Evolutionary conservation across 495 filamentous ascomycete genomes (phyloP), one percentile per base, ranked within the genome.

Genomic region (Trichoderma virens): DNA sequence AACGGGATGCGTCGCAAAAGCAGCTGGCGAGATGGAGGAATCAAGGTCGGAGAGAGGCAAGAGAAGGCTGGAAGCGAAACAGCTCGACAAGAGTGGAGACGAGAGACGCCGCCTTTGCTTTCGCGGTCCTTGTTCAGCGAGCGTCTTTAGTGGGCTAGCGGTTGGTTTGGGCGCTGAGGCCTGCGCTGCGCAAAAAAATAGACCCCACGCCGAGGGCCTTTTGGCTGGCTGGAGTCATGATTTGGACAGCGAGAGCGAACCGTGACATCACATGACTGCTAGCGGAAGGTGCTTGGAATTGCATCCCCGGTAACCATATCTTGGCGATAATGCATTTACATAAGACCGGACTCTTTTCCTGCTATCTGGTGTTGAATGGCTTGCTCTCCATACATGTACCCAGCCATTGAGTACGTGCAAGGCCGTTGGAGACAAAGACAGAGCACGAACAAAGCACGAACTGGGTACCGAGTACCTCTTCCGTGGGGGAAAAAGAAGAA

Each of bases 241-340:
- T 56, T 56, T 56, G 51, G 27, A 56, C 51, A 56, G 51, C 51
- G 51, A 56, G 13, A 28, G 25, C 3, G 6, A 13, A 35, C 2
- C 51, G 51, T 56, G 51, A 56, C 51, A 56, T 56, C 51, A 56
- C 51, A 56, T 56, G 51, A 56, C 51, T 20, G 41, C 41, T 45
- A 45, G 41, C 41, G 41, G 41, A 6, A 35, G 34, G 34, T 35
- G 2, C 34, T 35, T n/a, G n/a, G n/a, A n/a, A n/a, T n/a, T n/a
- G n/a, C n/a, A n/a, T n/a, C n/a, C n/a, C n/a, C n/a, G n/a, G n/a
- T n/a, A n/a, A n/a, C n/a, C n/a, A n/a, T n/a, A n/a, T n/a, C n/a
- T n/a, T n/a, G n/a, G n/a, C n/a, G n/a, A n/a, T n/a, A n/a, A n/a
- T n/a, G n/a, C n/a, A n/a, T n/a, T n/a, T n/a, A n/a, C n/a, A n/a